Evolutionary conservation across 179 eudicot species (phyloP), one percentile per base, ranked within the genome.

Genomic region (Amaranthus tricolor): DNA sequence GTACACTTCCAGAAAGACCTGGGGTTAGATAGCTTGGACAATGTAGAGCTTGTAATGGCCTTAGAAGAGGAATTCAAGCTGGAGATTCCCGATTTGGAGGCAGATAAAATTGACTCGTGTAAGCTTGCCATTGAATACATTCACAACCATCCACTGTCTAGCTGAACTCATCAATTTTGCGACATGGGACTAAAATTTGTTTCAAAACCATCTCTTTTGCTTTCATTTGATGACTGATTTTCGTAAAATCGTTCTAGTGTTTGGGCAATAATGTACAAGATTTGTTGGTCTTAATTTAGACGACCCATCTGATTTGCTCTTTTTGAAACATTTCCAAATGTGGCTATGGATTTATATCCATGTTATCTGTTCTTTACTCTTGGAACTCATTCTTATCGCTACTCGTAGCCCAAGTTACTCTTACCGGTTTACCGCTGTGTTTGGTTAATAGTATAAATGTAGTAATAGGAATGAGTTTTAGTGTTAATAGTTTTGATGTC

Each of bases 41-140:
- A 68, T n/a, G 97, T 94, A 64, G 97, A 94, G 84, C 89, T 94
- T 59, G 94, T 92, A 20, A 94, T 92, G 96, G 98, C 97, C 54
- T 59, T 94, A 13, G 97, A 94, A 81, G 95, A 92, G 78, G 98
- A 94, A 79, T 94, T 92, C 83, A 92, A 90, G 88, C 81, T 94
- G 68, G 98, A 89, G 84, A 94, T 94, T 69, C 96, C 97, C 7
- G 97, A 94, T 68, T 81, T 89, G 82, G 97, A 93, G 84, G 98
- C 93, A 53, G 96, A 90, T 69, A 94, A 87, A 84, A 87, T 94
- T 16, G 96, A 93, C 81, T 89, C 96, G 11, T 77, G 83, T 68
- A 76, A 82, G 68, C 91, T 89, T 16, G 98, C 98, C 63, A 87
- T 92, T 21, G 97, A 92, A 82, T 94, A 92, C 81, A 81, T 94